These are phyloP conservation scores for Nakazawaea populi DNA, from an alignment of 805 yeast species.

Conservation along the genomic window DNA sequence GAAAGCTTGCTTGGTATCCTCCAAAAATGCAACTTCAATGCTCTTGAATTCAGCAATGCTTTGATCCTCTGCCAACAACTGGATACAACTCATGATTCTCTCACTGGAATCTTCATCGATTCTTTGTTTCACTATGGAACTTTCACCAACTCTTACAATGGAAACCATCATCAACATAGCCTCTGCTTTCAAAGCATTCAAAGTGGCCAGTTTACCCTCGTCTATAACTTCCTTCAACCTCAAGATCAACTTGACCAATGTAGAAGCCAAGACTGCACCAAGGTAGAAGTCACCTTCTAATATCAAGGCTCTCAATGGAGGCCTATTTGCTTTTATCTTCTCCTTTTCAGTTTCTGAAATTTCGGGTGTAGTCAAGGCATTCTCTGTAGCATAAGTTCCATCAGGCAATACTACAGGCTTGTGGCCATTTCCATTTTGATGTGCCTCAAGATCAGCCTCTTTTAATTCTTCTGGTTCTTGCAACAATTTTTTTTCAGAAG, in stretches of 20 bases:
- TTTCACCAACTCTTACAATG: conserved; percentile 80
- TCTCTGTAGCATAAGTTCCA: conserved; percentile 97
- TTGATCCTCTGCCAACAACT: conserved; percentile 66
- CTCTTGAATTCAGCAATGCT: conserved; percentile 34
- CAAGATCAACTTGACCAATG: conserved; percentile 82
- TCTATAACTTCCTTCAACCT: conserved; percentile 58
- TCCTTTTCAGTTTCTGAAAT: conserved; percentile 24
- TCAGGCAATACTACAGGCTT: conserved; percentile 94
- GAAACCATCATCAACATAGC: conserved; percentile 91
- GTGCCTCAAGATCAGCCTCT: conserved; percentile 22
- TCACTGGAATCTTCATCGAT: conserved; percentile 98
- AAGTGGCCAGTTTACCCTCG: conserved; percentile 36
- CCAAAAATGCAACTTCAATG: conserved; percentile 67
- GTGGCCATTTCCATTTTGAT: conserved; percentile 20
- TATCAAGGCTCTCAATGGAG: conserved; percentile 77
- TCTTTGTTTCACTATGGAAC: conserved; percentile 58
- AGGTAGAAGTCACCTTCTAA: conserved; percentile 87
- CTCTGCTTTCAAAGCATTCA: conserved; percentile 89
- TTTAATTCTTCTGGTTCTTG: conserved; percentile 29
- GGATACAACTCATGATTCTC: conserved; percentile 82
- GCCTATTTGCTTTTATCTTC: conserved; percentile 24
- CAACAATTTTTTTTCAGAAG: conserved; percentile 53
- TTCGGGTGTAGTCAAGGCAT: conserved; percentile 54
- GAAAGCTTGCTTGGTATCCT: conserved; percentile 84
- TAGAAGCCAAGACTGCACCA: conserved; percentile 80